Conservation (phyloP, 176 grass and related monocot species). For the Areca catechu region DNA sequence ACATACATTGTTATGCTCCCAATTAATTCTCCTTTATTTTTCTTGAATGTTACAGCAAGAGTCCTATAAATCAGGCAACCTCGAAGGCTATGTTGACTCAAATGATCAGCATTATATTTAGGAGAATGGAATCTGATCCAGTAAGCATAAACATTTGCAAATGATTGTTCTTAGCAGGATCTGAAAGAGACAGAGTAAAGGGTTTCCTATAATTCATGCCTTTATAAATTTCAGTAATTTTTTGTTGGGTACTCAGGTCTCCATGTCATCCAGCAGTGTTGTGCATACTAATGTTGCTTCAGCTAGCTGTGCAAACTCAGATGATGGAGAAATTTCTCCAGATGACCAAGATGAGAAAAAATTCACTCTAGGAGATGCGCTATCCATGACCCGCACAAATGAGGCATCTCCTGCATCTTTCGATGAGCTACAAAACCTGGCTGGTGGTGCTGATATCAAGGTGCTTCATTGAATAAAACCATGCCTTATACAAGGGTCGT, state of each 20-base stretch:
- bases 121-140: conserved; percentile 88
- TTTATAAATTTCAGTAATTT: background rate
- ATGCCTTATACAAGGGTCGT: too few relatives aligned
- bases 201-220: background rate
- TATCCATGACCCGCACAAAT: conserved; percentile 46
- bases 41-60: conserved; percentile 64
- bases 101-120: conserved; percentile 98
- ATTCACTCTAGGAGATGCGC: conserved; percentile 60
- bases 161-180: background rate
- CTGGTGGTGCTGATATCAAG: conserved; percentile 98
- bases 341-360: conserved; percentile 60
- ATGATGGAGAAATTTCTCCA: conserved; percentile 65
- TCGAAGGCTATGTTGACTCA: conserved; percentile 99
- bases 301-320: conserved; percentile 44
- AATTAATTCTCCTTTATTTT: conserved; percentile 25
- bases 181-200: background rate
- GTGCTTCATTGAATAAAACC: conserved; percentile 23
- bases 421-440: conserved; percentile 95
- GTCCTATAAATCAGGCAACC: conserved; percentile 95
- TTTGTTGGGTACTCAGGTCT: conserved; percentile 33
- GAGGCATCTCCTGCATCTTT: conserved; percentile 66
- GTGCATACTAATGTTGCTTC: conserved; percentile 37
- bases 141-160: conserved; percentile 20
- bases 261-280: conserved; percentile 32
- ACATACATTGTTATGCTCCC: conserved; percentile 16